Evolutionary conservation across 768 basidiomycete species (phyloP).

Genomic region (Dentipellis sp.): DNA sequence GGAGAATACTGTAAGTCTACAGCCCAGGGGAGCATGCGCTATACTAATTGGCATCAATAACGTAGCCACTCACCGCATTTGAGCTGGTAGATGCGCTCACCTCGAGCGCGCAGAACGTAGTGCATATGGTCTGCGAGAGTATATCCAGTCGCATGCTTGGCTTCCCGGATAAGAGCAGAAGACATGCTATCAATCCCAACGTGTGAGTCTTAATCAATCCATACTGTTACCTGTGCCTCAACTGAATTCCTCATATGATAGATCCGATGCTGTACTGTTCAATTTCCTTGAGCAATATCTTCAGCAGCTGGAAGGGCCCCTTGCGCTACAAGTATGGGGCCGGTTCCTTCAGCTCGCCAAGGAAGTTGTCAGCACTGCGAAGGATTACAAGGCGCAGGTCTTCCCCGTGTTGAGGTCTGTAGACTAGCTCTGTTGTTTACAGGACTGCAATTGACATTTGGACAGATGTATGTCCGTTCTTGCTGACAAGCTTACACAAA

Average conservation of each 20-base stretch:
- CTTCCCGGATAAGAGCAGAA: slow-evolving; percentile 49
- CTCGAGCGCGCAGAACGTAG: slow-evolving; percentile 76
- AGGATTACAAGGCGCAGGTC: slow-evolving; percentile 62
- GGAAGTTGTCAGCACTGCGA: slow-evolving; percentile 57
- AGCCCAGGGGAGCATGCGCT: not conserved
- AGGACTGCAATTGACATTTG: slow-evolving; percentile 3
- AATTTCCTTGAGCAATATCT: slow-evolving; percentile 86
- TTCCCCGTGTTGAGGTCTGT: slow-evolving; percentile 67
- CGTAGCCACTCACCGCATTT: slow-evolving; percentile 41
- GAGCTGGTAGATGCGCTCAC: slow-evolving; percentile 79
- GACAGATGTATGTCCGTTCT: slow-evolving; percentile 67
- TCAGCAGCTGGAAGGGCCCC: slow-evolving; percentile 73
- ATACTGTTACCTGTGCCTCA: not conserved
- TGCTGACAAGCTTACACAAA: slow-evolving; percentile 79
- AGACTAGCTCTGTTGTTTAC: not conserved
- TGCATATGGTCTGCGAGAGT: slow-evolving; percentile 84
- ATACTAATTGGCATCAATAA: not conserved
- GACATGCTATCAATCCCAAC: slow-evolving; percentile 52
- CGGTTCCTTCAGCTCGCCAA: slow-evolving; percentile 70
- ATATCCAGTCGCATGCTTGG: slow-evolving; percentile 52
- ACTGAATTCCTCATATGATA: slow-evolving; percentile 19
- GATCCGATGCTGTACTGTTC: slow-evolving; percentile 66
- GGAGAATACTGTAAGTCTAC: slow-evolving; percentile 34
- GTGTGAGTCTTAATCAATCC: slow-evolving; percentile 37
- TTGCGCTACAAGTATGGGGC: slow-evolving; percentile 89